phyloP scores from a whole-genome alignment of 352 stramenopile genomes.

The Pythium apleroticum region DNA sequence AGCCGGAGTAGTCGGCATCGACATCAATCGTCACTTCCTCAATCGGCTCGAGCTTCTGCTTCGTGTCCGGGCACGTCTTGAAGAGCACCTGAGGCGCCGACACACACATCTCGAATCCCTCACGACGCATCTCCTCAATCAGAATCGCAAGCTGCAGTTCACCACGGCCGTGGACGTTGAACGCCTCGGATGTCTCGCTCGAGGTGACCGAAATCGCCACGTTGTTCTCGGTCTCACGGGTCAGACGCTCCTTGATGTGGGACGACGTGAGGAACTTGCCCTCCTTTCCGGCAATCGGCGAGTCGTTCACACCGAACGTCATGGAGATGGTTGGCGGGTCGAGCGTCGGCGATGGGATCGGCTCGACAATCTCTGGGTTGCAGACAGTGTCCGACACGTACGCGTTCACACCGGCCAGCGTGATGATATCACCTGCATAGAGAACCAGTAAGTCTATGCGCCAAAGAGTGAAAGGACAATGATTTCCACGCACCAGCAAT shows the following conservation, averaged over 20 bases:
- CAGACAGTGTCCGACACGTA: conserved; percentile 91
- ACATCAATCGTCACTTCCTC: conserved; percentile 97
- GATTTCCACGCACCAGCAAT: conserved; percentile 54
- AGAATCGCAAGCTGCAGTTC: conserved; percentile 98
- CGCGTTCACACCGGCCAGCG: conserved; percentile 93
- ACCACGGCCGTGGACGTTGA: conserved; percentile 95
- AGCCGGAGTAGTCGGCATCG: conserved; percentile 94
- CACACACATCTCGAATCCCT: conserved; percentile 98
- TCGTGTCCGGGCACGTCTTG: conserved; percentile 82
- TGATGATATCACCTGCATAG: conserved; percentile 94
- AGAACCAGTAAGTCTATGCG: background rate
- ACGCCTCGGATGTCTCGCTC: conserved; percentile 89
- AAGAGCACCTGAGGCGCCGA: conserved; percentile 96
- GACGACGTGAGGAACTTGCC: conserved; percentile 97
- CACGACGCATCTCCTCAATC: conserved; percentile 98
- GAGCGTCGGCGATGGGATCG: conserved; percentile 93
- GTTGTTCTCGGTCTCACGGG: conserved; percentile 97
- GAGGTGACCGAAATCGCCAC: conserved; percentile 93
- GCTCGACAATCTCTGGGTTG: conserved; percentile 60
- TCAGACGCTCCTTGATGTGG: conserved; percentile 93
- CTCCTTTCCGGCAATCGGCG: conserved; percentile 94
- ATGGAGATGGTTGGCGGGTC: conserved; percentile 97
- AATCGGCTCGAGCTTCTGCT: conserved; percentile 85
- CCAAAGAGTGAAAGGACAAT: background rate
- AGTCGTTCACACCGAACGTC: conserved; percentile 98